Evolutionary conservation across 106 monocot genomes (phyloP), one percentile per base, ranked within the genome.

Genomic region (Hemerocallis citrina): DNA sequence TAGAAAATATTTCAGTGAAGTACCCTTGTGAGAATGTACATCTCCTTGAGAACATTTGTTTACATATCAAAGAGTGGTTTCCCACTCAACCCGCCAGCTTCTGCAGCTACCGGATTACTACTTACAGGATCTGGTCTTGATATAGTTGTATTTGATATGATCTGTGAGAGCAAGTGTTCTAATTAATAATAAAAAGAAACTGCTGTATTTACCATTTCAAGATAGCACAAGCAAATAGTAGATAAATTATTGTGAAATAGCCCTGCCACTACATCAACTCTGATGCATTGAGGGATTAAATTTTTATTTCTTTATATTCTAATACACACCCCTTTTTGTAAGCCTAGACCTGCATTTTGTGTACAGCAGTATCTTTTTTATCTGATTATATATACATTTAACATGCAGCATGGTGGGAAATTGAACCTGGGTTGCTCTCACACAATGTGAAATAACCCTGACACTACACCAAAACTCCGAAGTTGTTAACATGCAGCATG

Each of bases 21-120:
- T 81, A 89, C 89, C 75, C 77, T 41, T 34, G 89, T 89, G 22
- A 89, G 81, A 27, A 85, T 68, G 71, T 81, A 85, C 85, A 85
- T 81, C 72, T 89, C 85, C 75, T 75, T 89, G 15, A 89, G 81
- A 85, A 85, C 52, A 41, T 81, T 70, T 9, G 72, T 89, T n/a
- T 84, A 89, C 34, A 85, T 17, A 55, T 78, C 85, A 76, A 81
- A 85, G 34, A 85, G 68, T 34, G 89, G 89, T 41, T 78, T 85
- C 35, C 85, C 89, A 73, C 85, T 89, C 73, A 89, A 70, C 46
- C 89, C 85, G 37, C 89, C 89, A 46, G 64, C 17, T 81, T 89
- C 89, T 40, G 60, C 57, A 50, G 89, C 55, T 50, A 78, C 57
- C 42, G 81, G 89, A 61, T 81, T 54, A 10, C 25, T 56, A 32